Conservation (phyloP, 1,139 yeast genomes). For the Taphrina communis region DNA sequence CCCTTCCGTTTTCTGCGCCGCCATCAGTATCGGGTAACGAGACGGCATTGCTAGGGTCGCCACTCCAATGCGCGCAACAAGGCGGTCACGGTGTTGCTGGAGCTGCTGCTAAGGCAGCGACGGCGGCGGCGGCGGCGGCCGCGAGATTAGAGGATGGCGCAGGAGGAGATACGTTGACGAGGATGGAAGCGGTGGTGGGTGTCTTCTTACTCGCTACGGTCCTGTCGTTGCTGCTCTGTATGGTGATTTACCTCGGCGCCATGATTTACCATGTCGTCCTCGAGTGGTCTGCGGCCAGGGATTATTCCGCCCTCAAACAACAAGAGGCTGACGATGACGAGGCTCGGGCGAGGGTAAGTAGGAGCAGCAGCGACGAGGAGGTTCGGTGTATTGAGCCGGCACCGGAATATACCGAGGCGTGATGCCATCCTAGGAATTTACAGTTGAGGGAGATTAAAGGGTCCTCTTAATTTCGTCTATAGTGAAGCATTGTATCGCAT, state of each 20-base stretch:
- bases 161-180: neutral
- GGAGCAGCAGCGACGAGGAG: too few species aligned
- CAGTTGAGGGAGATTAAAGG: conserved; percentile 9
- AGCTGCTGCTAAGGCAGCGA: neutral
- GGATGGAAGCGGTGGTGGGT: neutral
- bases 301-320: conserved; percentile 3
- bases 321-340: conserved; percentile 2
- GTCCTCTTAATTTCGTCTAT: conserved; percentile 51
- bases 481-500: conserved; percentile 74
- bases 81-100: too few species aligned
- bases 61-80: too few species aligned
- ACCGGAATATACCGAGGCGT: neutral
- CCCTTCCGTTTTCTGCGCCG: conserved; percentile 2
- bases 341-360: neutral
- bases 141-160: neutral
- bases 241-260: conserved; percentile 3
- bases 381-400: neutral
- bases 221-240: conserved; percentile 4
- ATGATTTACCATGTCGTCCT: neutral
- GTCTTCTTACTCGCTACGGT: neutral
- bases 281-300: neutral
- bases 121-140: neutral
- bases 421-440: neutral
- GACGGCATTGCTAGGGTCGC: too few species aligned
- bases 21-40: neutral